These are phyloP conservation scores for Dissoconium aciculare DNA, from an alignment of 2,329 filamentous ascomycete genomes.

Conservation along the genomic window DNA sequence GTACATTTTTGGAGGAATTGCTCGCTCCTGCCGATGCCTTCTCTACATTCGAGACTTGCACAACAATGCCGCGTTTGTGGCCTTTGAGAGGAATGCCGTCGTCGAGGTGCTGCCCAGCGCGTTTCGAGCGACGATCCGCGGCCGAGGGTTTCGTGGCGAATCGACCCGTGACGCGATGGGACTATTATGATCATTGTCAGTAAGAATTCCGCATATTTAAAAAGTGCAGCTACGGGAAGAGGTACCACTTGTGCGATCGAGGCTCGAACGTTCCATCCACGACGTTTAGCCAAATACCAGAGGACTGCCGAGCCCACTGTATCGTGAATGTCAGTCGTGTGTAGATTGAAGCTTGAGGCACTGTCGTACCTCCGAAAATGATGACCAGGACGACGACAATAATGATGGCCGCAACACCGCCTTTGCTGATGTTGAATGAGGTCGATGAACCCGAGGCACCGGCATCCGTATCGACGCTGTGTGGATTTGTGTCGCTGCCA, in stretches of 20 bases:
- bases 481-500: too few species aligned
- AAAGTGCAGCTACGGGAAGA: too few species aligned
- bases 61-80: conserved; percentile 16
- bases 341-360: background rate
- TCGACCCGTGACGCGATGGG: background rate
- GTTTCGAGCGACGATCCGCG: conserved; percentile 11
- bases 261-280: conserved; percentile 65
- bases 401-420: conserved; percentile 59
- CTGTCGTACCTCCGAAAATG: conserved; percentile 46
- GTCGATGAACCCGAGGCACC: conserved; percentile 45
- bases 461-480: conserved; percentile 28
- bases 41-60: conserved; percentile 18
- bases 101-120: conserved; percentile 14
- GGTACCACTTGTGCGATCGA: conserved; percentile 48
- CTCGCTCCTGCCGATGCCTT: conserved; percentile 19
- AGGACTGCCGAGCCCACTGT: conserved; percentile 51
- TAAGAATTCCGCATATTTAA: too few species aligned
- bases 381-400: conserved; percentile 51
- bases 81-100: conserved; percentile 6
- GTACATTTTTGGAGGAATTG: conserved; percentile 3
- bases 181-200: too few species aligned
- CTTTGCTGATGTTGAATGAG: conserved; percentile 49
- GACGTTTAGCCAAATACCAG: conserved; percentile 70
- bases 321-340: conserved; percentile 12
- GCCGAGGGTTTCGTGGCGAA: conserved; percentile 2